Percentiles rank a stretch among this genome's conserved stretches.
These are phyloP conservation scores for Straminergon stramineum DNA, from an alignment of 225 moss, liverwort and hornwort species.

Conservation along the genomic window DNA sequence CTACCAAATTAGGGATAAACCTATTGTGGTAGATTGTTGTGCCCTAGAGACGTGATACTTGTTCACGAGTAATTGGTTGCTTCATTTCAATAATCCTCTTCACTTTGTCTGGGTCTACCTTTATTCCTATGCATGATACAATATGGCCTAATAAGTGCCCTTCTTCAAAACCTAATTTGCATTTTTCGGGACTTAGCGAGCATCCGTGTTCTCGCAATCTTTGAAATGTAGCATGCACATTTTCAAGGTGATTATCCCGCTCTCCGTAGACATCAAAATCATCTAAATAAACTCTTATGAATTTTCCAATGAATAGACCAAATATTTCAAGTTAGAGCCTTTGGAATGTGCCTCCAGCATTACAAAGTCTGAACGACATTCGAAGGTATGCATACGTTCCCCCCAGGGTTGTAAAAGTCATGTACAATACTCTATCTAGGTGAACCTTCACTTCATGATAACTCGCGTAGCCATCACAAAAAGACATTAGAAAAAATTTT, in stretches of 20 bases:
- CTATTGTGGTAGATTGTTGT: rapidly evolving
- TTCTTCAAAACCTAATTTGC: too few relatives aligned
- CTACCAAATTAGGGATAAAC: background rate
- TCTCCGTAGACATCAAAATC: background rate
- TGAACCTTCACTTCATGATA: too few relatives aligned
- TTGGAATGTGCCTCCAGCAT: background rate
- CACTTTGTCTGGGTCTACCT: background rate
- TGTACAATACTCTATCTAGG: too few relatives aligned
- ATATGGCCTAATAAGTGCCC: background rate
- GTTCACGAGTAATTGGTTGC: rapidly evolving
- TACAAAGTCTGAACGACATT: background rate
- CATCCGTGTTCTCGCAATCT: background rate
- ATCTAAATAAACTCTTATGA: background rate
- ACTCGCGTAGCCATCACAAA: too few relatives aligned
- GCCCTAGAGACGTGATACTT: background rate
- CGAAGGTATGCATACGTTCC: too few relatives aligned
- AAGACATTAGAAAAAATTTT: too few relatives aligned
- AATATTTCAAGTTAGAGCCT: background rate
- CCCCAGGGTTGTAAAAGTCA: too few relatives aligned
- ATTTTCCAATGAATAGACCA: background rate
- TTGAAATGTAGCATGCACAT: background rate
- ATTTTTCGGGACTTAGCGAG: background rate
- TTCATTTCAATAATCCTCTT: background rate
- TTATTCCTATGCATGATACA: background rate
- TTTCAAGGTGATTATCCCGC: rapidly evolving